A percentile compares a stretch with the other conserved stretches of the same genome.
Evolutionary conservation across 306 rosid species (phyloP).

Genomic region (Nissolia schottii): DNA sequence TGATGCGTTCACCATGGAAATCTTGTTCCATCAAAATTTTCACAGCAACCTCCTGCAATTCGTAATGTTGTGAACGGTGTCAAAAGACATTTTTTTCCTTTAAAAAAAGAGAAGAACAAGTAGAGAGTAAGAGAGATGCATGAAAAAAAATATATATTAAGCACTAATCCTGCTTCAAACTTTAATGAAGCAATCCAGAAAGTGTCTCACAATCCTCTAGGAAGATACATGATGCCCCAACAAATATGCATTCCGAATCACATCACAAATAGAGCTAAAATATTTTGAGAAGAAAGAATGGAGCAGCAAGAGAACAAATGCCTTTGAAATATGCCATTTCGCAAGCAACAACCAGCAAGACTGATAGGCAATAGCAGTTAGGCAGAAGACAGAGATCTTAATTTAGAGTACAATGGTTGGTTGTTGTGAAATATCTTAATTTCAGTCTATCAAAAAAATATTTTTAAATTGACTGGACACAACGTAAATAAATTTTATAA

Average conservation of each 20-base stretch:
- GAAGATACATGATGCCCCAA: not conserved
- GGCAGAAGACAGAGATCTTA: not conserved
- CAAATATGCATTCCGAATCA: constrained; percentile 11
- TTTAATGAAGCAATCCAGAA: constrained; percentile 11
- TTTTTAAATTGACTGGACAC: not conserved
- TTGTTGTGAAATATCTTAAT: not conserved
- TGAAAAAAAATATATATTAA: not conserved
- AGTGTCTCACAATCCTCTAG: not conserved
- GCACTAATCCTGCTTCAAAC: constrained; percentile 5
- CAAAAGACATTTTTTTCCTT: not conserved
- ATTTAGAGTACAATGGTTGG: not conserved
- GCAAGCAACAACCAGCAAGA: not conserved
- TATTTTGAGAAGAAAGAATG: not conserved
- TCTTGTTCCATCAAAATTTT: constrained; percentile 98
- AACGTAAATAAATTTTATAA: not conserved
- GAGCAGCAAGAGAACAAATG: not conserved
- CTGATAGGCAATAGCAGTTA: not conserved
- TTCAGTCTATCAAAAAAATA: not conserved
- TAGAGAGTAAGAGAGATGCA: not conserved
- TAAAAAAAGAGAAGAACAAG: not conserved
- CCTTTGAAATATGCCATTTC: not conserved
- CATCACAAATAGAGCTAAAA: not conserved
- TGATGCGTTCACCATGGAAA: constrained; percentile 78
- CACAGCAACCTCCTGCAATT: constrained; percentile 91
- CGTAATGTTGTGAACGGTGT: constrained; percentile 11